Evolutionary conservation across 2,329 filamentous ascomycete genomes (phyloP), one percentile per base, ranked within the genome.

Genomic region (Metarhizium robertsii): DNA sequence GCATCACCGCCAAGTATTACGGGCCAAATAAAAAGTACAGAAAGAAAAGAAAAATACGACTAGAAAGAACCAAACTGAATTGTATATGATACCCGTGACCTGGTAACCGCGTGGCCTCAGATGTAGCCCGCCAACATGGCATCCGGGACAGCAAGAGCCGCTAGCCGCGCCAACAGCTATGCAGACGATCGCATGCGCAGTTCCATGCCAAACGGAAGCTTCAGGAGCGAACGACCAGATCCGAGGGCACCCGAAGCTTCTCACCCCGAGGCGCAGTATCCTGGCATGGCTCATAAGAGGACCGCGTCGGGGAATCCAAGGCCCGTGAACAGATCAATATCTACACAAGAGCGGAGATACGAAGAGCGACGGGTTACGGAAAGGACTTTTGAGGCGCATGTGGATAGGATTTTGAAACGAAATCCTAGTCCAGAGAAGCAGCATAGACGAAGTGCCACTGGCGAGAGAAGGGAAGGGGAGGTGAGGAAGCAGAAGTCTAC

Each of bases 321-420:
- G 52, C 71, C 77, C 3, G 67, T 69, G 18, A 79, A 73, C 65
- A 74, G 56, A 51, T 55, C 50, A 6, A 46, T 76, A 60, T 69
- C 67, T 46, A 67, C 74, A 36, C 74, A 70, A 18, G 71, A 74
- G 56, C 62, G 71, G 18, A 66, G 68, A n/a, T 69, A 72, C 56
- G 79, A 82, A 59, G 78, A 82, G 66, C 71, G 81, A 59, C 74
- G 79, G 64, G 63, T 71, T 36, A 83, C 78, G 7, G 83, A 86
- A 68, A 76, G 65, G 66, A 76, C 63, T 65, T 81, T 68, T 54
- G 76, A 85, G 57, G 82, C 83, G 49, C 84, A 82, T 25, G 74
- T 81, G 56, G 86, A 90, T 64, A 83, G 81, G 54, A 66, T 85
- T 55, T 77, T 82, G 40, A 75, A 79, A 56, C 78, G 83, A 56